These are phyloP conservation scores for Brettanomyces naardenensis DNA, from an alignment of 805 yeast genomes.

Conservation along the genomic window DNA sequence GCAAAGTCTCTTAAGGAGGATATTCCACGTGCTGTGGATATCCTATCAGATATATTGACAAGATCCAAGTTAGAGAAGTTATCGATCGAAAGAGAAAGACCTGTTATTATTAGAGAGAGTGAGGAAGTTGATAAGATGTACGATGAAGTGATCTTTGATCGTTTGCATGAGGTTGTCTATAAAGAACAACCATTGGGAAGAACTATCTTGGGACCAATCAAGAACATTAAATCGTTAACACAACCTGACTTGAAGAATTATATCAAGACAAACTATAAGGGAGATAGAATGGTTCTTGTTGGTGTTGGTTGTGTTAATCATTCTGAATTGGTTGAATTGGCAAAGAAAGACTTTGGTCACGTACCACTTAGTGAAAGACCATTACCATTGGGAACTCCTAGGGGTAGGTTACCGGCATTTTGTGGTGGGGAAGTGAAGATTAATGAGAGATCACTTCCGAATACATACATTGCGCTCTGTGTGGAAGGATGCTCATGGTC, in stretches of 20 bases:
- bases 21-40: conserved; percentile 79
- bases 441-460: conserved; percentile 75
- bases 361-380: conserved; percentile 46
- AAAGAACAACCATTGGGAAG: conserved; percentile 91
- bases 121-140: conserved; percentile 98
- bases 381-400: conserved; percentile 64
- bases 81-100: conserved; percentile 94
- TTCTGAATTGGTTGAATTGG: conserved; percentile 68
- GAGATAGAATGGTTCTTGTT: conserved; percentile 96
- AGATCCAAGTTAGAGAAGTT: conserved; percentile 70
- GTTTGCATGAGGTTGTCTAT: conserved; percentile 87
- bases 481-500: conserved; percentile 99
- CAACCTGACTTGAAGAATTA: conserved; percentile 71
- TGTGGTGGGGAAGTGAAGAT: conserved; percentile 81
- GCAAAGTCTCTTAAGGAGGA: conserved; percentile 80
- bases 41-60: conserved; percentile 83
- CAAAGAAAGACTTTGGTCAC: conserved; percentile 70
- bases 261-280: conserved; percentile 80
- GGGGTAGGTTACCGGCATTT: conserved; percentile 71
- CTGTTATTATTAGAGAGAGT: conserved; percentile 91
- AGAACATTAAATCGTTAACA: conserved; percentile 74
- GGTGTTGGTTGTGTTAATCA: conserved; percentile 95
- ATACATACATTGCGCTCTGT: conserved; percentile 86
- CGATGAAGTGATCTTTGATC: conserved; percentile 97
- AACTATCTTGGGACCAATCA: conserved; percentile 92